These are phyloP conservation scores for Anthracocystis panici-leucophaei DNA, from an alignment of 1,284 basidiomycete genomes.

Conservation along the genomic window DNA sequence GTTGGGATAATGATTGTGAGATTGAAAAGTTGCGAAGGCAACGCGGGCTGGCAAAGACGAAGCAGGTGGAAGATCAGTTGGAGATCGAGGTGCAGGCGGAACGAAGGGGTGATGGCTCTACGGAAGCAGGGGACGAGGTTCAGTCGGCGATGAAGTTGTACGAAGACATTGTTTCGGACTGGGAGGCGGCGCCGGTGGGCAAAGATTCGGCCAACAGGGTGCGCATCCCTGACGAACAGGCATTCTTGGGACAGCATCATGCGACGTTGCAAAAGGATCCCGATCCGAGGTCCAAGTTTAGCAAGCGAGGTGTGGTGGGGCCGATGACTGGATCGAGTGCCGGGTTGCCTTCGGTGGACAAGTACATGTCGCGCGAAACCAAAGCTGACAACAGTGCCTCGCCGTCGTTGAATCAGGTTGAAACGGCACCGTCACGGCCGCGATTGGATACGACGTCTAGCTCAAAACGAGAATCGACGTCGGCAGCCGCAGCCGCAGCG, in stretches of 20 bases:
- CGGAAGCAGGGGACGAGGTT: slow-evolving; percentile 26
- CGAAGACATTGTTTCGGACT: slow-evolving; percentile 62
- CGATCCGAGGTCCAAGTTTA: slow-evolving; percentile 34
- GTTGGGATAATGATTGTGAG: slow-evolving; percentile 72
- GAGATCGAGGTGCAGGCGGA: slow-evolving; percentile 46
- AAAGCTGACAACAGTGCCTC: neutral
- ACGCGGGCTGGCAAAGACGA: slow-evolving; percentile 29
- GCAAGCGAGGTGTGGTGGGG: slow-evolving; percentile 50
- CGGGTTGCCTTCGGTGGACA: slow-evolving; percentile 50
- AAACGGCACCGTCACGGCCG: slow-evolving; percentile 5
- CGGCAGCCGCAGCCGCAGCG: slow-evolving; percentile 30
- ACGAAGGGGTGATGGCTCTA: slow-evolving; percentile 10
- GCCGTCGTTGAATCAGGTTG: neutral
- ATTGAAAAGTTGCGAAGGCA: slow-evolving; percentile 42
- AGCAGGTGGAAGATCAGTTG: slow-evolving; percentile 43
- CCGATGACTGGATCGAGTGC: slow-evolving; percentile 52
- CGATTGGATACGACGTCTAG: slow-evolving; percentile 1
- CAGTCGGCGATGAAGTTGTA: slow-evolving; percentile 60
- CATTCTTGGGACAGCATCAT: slow-evolving; percentile 53
- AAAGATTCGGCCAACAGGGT: slow-evolving; percentile 24
- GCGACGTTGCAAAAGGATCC: slow-evolving; percentile 48
- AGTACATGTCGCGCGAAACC: slow-evolving; percentile 25
- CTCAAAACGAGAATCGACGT: slow-evolving; percentile 29
- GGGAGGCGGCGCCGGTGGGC: slow-evolving; percentile 37
- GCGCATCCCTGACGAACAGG: slow-evolving; percentile 43